These are phyloP conservation scores for Globisporangium apiculatum DNA, from an alignment of 352 stramenopile species.

Conservation along the genomic window DNA sequence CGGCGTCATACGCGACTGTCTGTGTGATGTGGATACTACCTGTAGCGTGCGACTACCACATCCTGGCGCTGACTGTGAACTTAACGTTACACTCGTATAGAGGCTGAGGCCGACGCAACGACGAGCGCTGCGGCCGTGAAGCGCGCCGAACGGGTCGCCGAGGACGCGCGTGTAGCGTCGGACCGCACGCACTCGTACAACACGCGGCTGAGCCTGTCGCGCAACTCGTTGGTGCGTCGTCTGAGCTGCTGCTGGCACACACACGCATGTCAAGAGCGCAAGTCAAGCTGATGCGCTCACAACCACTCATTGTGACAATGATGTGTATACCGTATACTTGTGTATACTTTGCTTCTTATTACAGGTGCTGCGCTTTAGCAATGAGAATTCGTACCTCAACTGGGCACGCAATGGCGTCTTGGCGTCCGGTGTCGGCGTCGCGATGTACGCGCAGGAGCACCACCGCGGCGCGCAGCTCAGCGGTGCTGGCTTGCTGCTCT, in stretches of 20 bases:
- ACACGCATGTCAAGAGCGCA: background rate
- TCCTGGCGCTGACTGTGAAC: too few species aligned
- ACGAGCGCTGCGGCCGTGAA: conserved; percentile 5
- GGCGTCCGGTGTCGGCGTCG: conserved; percentile 73
- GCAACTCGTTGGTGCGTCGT: conserved; percentile 22
- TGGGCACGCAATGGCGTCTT: conserved; percentile 82
- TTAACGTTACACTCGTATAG: background rate
- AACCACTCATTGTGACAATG: too few species aligned
- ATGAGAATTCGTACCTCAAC: conserved; percentile 87
- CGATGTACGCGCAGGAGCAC: conserved; percentile 87
- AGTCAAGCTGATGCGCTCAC: too few species aligned
- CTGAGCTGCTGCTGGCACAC: background rate
- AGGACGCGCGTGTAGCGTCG: conserved; percentile 19
- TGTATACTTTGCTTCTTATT: background rate
- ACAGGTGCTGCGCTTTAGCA: conserved; percentile 77
- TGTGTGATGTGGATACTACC: background rate
- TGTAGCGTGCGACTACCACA: background rate
- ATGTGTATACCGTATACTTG: too few species aligned
- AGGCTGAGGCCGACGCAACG: background rate
- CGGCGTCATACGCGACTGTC: background rate
- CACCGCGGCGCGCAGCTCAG: conserved; percentile 79
- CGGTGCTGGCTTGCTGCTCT: conserved; percentile 64
- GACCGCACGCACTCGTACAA: conserved; percentile 30
- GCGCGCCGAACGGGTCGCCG: conserved; percentile 9
- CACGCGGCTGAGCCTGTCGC: conserved; percentile 22